Conservation (phyloP, 345 rosid genomes). For the Garcia nutans region DNA sequence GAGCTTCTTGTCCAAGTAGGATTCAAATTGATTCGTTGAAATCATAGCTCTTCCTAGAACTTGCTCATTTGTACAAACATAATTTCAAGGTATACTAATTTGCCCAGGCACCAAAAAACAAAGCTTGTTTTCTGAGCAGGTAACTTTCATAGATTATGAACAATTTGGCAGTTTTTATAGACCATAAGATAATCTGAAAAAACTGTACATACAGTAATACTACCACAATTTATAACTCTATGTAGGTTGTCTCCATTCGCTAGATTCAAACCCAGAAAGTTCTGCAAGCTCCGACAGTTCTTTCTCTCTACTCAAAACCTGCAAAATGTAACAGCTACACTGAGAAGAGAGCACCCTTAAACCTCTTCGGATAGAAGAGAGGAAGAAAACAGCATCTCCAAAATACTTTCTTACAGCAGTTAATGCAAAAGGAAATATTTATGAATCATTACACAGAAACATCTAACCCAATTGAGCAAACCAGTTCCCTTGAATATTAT, state of each 20-base stretch:
- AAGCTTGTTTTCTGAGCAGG: neutral
- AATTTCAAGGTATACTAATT: neutral
- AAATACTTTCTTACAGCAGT: neutral
- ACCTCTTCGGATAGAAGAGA: neutral
- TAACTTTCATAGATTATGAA: neutral
- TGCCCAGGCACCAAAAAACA: neutral
- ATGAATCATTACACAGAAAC: neutral
- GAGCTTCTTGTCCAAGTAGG: neutral
- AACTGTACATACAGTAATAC: slow-evolving; percentile 18
- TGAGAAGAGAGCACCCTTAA: neutral
- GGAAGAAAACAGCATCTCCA: neutral
- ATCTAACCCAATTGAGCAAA: neutral
- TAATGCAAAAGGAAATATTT: neutral
- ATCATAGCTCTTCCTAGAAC: neutral
- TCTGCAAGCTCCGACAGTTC: slow-evolving; percentile 65
- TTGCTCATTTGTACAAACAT: neutral
- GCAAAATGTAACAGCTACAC: slow-evolving; percentile 11
- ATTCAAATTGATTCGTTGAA: neutral
- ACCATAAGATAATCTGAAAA: neutral
- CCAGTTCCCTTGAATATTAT: neutral
- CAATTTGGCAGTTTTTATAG: neutral
- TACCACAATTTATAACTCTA: neutral
- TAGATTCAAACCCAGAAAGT: slow-evolving; percentile 50
- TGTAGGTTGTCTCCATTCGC: slow-evolving; percentile 22
- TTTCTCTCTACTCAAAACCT: slow-evolving; percentile 76